phyloP scores from a whole-genome alignment of 2,329 filamentous ascomycete genomes.

The Hortaea sp. region DNA sequence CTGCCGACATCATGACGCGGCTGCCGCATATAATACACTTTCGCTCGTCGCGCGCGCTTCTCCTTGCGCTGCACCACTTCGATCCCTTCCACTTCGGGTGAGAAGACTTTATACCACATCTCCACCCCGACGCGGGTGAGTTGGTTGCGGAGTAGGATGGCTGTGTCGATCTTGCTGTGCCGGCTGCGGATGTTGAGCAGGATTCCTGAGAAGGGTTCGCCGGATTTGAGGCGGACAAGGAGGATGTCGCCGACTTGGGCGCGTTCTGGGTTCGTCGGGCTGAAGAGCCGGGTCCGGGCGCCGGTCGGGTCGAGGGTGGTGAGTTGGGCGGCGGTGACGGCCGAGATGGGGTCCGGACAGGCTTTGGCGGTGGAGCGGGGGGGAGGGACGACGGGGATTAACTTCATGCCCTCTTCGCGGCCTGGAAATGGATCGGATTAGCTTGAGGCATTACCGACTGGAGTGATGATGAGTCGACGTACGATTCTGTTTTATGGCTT shows the following conservation, averaged over 20 bases:
- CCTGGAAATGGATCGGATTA: too few relatives aligned
- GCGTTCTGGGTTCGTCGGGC: constrained; percentile 63
- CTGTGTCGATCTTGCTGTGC: constrained; percentile 66
- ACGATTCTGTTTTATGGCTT: constrained; percentile 26
- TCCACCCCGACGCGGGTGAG: constrained; percentile 81
- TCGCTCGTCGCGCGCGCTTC: constrained; percentile 77
- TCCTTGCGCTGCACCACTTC: constrained; percentile 82
- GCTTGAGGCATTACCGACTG: neutral
- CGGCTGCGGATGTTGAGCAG: constrained; percentile 76
- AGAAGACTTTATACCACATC: constrained; percentile 97
- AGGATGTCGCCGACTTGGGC: constrained; percentile 83
- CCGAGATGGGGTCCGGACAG: constrained; percentile 57
- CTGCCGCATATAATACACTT: constrained; percentile 84
- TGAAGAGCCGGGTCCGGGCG: constrained; percentile 72
- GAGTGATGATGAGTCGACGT: constrained; percentile 1
- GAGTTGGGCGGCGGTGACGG: constrained; percentile 61
- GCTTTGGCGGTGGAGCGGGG: constrained; percentile 45
- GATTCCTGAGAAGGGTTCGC: constrained; percentile 83
- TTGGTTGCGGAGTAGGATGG: constrained; percentile 75
- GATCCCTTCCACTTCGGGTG: constrained; percentile 77
- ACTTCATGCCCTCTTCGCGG: constrained; percentile 17
- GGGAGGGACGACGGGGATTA: constrained; percentile 33
- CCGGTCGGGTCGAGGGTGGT: constrained; percentile 72
- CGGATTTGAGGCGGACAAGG: constrained; percentile 73
- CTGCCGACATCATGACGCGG: constrained; percentile 79